phyloP scores from a whole-genome alignment of 2,329 filamentous ascomycete genomes.

The Ophioceras dolichostomum region DNA sequence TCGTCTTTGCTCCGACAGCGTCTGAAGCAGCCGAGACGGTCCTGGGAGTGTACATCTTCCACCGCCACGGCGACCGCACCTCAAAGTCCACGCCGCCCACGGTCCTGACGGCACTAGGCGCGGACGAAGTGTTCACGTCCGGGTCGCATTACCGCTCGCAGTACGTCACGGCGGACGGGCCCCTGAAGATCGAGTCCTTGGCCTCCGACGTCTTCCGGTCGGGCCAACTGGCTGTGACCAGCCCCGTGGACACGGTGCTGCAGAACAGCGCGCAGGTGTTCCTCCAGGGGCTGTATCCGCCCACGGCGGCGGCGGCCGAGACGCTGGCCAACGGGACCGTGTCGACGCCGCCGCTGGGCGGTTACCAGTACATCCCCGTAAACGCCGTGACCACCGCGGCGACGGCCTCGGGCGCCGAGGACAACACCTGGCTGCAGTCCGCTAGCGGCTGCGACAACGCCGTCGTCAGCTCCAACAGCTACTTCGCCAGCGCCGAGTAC shows the following conservation, averaged over 20 bases:
- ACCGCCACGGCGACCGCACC: slow-evolving; percentile 81
- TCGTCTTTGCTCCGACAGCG: neutral
- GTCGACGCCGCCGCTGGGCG: slow-evolving; percentile 56
- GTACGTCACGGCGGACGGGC: slow-evolving; percentile 54
- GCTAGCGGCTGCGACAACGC: slow-evolving; percentile 42
- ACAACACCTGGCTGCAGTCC: slow-evolving; percentile 46
- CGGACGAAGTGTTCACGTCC: slow-evolving; percentile 58
- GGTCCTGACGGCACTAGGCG: slow-evolving; percentile 67
- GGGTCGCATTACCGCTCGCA: slow-evolving; percentile 65
- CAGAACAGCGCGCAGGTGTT: slow-evolving; percentile 72
- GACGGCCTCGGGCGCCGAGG: slow-evolving; percentile 41
- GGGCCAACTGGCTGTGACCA: slow-evolving; percentile 58
- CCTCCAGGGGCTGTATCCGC: slow-evolving; percentile 78
- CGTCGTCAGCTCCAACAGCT: slow-evolving; percentile 40
- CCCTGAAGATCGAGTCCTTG: slow-evolving; percentile 52
- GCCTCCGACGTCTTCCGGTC: slow-evolving; percentile 52
- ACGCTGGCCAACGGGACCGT: slow-evolving; percentile 58
- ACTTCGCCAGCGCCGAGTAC: slow-evolving; percentile 37
- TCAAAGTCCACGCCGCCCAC: slow-evolving; percentile 62
- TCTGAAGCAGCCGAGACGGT: slow-evolving; percentile 52
- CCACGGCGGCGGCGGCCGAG: slow-evolving; percentile 47
- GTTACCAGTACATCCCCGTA: slow-evolving; percentile 77
- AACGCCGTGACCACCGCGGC: slow-evolving; percentile 40
- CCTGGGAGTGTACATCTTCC: slow-evolving; percentile 76
- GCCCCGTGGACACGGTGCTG: slow-evolving; percentile 65